These are phyloP conservation scores for Barnettozyma siamensis DNA, from an alignment of 805 yeast genomes.

Conservation along the genomic window DNA sequence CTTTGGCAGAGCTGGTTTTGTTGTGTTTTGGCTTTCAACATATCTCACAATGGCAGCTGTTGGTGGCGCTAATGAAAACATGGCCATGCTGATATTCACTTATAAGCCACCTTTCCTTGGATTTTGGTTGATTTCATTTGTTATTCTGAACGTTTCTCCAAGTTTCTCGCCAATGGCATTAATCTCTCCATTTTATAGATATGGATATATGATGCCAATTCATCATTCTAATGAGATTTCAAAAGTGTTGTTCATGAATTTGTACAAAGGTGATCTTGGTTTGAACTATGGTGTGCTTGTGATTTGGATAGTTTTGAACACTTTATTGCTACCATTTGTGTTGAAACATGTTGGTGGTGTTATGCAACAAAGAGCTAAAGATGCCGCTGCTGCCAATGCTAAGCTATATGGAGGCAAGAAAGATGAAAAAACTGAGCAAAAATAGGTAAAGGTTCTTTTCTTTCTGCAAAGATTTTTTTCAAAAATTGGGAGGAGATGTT, in stretches of 20 bases:
- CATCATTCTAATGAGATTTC: constrained; percentile 58
- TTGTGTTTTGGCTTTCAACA: constrained; percentile 67
- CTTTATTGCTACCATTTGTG: constrained; percentile 38
- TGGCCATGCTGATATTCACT: constrained; percentile 46
- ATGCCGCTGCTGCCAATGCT: constrained; percentile 2
- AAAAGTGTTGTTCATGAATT: constrained; percentile 52
- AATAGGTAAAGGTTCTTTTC: too few relatives aligned
- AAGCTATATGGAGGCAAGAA: too few relatives aligned
- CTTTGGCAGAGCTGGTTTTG: constrained; percentile 65
- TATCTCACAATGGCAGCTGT: constrained; percentile 69
- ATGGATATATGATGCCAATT: constrained; percentile 65
- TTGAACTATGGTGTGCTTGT: constrained; percentile 52
- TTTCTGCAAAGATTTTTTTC: too few relatives aligned
- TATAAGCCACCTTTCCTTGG: constrained; percentile 60
- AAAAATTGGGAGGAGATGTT: too few relatives aligned
- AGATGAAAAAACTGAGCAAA: too few relatives aligned
- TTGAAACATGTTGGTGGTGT: constrained; percentile 36
- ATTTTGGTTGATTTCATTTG: constrained; percentile 69
- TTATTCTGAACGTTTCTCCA: constrained; percentile 61
- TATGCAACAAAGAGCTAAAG: constrained; percentile 27
- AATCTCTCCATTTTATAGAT: constrained; percentile 50
- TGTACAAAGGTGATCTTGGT: constrained; percentile 54
- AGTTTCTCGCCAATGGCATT: constrained; percentile 62
- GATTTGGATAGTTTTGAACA: constrained; percentile 55
- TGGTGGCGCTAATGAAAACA: constrained; percentile 69